Base-by-base conservation (phyloP, 768 basidiomycete species). In the Amyloporia xantha region DNA sequence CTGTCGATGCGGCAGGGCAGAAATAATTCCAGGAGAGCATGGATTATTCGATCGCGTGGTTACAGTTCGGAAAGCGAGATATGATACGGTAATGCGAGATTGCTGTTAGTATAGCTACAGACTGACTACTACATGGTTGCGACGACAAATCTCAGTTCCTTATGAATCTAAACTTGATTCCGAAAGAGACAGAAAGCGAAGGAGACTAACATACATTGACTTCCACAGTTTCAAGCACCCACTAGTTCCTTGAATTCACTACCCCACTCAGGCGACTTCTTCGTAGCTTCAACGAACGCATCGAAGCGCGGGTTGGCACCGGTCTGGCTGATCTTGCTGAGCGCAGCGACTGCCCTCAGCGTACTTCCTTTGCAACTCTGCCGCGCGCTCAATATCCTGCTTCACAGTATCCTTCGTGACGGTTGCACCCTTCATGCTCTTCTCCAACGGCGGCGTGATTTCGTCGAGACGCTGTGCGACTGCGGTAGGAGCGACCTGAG, bases 321-420 rank as follows among this genome's bases (percentile, higher is more conserved):
- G 0, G 85, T 74, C 15, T 69, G 62, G 4, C 75, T 74, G 39
- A 94, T 79, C 67, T 84, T 88, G 68, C 85, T 86, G 47, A 99
- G 70, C 2, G 91, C 90, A 13, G 83, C 90, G 38, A 94, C 81
- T 4, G 92, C 91, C 33, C 95, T 73, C 52, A 97, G 72, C 5
- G 91, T 90, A 59, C 91, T 92, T n/a, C 54, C 89, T 74, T 68
- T 97, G 93, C 52, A 97, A 74, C 66, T 97, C 95, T 23, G 89
- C 89, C 7, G 86, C 82, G 17, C 87, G 78, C 66, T 91, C 89
- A 39, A 92, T 63, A 56, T 92, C 90, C 64, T 92, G 91, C 67
- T 97, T 98, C 41, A 96, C 94, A 0, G 91, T 91, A 62, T 98
- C 95, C 70, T 97, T 97, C 45, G 89, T 90, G 36, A 91, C 79